phyloP scores from a whole-genome alignment of 768 basidiomycete species.

The Pseudohyphozyma bogoriensis region DNA sequence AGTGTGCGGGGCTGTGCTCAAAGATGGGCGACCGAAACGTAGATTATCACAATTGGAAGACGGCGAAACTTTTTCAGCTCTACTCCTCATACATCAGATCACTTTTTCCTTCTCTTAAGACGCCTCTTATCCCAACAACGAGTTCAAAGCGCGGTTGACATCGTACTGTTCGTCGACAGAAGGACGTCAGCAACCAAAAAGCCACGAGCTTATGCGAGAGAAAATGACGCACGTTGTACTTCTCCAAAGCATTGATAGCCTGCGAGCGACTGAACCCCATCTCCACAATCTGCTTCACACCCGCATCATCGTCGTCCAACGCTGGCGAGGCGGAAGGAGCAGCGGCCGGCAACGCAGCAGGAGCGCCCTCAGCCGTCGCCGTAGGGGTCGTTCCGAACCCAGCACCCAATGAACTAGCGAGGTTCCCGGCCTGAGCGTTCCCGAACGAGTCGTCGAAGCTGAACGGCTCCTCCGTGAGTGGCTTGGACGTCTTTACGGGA shows the following conservation, averaged over 20 bases:
- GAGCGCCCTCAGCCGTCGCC: too few species aligned
- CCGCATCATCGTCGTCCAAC: slow-evolving; percentile 60
- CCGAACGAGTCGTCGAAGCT: slow-evolving; percentile 43
- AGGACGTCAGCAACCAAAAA: neutral
- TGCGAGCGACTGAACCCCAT: slow-evolving; percentile 86
- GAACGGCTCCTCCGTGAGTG: slow-evolving; percentile 24
- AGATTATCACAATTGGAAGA: too few species aligned
- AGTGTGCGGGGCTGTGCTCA: too few species aligned
- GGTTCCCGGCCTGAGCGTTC: too few species aligned
- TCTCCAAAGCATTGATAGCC: slow-evolving; percentile 74
- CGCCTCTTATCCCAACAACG: slow-evolving; percentile 8
- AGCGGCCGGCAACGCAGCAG: too few species aligned
- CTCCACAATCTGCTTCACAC: slow-evolving; percentile 64
- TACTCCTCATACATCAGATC: too few species aligned
- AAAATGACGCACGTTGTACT: slow-evolving; percentile 46
- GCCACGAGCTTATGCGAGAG: too few species aligned
- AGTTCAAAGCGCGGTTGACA: slow-evolving; percentile 16
- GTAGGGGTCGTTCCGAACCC: slow-evolving; percentile 33
- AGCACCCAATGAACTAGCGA: slow-evolving; percentile 31
- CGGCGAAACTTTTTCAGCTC: too few species aligned
- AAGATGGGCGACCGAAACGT: too few species aligned
- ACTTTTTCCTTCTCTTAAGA: too few species aligned
- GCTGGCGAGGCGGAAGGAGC: slow-evolving; percentile 41
- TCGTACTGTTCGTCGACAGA: slow-evolving; percentile 4
- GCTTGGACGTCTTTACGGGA: too few species aligned